A percentile compares a stretch with the other conserved stretches of the same genome.
Conservation (phyloP, 257 asterid genomes). For the Ocimum tenuiflorum region DNA sequence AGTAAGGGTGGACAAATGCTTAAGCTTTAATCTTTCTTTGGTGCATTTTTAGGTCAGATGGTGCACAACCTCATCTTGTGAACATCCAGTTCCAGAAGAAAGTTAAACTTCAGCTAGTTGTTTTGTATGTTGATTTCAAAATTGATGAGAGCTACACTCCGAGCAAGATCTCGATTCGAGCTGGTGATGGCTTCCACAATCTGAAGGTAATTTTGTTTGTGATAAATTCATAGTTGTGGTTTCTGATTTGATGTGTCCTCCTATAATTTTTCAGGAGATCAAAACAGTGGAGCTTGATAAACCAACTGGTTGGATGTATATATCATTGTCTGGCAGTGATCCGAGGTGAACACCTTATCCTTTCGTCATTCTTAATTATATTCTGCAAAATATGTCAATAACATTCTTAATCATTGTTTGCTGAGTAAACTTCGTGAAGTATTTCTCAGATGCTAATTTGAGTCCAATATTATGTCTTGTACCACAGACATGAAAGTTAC, state of each 20-base stretch:
- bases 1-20: no score
- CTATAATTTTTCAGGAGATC: conserved; percentile 51
- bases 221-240: neutral
- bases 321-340: conserved; percentile 82
- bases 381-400: neutral
- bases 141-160: no score
- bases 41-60: no score
- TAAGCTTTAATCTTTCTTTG: no score
- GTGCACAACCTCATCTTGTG: conserved; percentile 96
- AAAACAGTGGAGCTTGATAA: conserved; percentile 79
- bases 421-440: neutral
- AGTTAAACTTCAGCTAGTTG: conserved; percentile 76
- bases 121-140: conserved; percentile 81
- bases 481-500: neutral
- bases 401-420: neutral
- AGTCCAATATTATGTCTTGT: neutral
- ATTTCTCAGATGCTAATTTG: neutral
- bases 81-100: no score
- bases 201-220: conserved; percentile 51
- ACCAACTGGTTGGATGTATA: conserved; percentile 86
- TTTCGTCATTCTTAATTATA: neutral
- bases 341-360: conserved; percentile 52
- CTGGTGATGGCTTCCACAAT: conserved; percentile 94
- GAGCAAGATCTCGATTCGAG: conserved; percentile 77
- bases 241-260: conserved; percentile 11